Conservation (phyloP, 2,329 filamentous ascomycete species). For the Ascochyta fabae region DNA sequence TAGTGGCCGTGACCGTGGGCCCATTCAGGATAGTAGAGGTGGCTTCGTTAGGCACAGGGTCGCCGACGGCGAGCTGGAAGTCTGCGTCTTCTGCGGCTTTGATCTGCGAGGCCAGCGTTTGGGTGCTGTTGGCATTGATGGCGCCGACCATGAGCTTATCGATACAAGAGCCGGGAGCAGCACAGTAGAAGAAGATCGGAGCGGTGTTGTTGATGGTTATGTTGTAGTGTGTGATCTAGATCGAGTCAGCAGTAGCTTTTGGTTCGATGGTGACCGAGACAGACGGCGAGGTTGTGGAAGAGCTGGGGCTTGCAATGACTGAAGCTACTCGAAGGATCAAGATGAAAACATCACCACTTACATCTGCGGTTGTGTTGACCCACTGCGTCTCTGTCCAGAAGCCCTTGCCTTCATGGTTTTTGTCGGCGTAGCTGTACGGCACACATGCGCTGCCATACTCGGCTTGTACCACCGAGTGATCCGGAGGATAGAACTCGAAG, state of each 20-base stretch:
- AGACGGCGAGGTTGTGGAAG: background rate
- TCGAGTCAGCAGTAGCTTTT: slow-evolving; percentile 4
- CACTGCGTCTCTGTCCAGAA: slow-evolving; percentile 43
- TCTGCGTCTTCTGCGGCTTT: slow-evolving; percentile 30
- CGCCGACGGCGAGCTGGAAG: slow-evolving; percentile 47
- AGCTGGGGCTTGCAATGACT: background rate
- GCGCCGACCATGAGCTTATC: slow-evolving; percentile 75
- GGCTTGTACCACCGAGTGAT: slow-evolving; percentile 53
- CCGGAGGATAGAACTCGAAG: slow-evolving; percentile 50
- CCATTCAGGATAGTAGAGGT: slow-evolving; percentile 19
- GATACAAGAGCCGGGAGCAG: slow-evolving; percentile 69
- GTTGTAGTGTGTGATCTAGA: slow-evolving; percentile 39
- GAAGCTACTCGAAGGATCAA: no score
- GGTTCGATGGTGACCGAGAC: background rate
- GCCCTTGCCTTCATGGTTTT: slow-evolving; percentile 29
- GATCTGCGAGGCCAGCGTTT: slow-evolving; percentile 39
- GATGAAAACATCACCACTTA: slow-evolving; percentile 19
- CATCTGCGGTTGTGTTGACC: slow-evolving; percentile 34
- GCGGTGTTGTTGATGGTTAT: slow-evolving; percentile 45
- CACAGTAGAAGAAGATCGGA: slow-evolving; percentile 50
- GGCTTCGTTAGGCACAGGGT: slow-evolving; percentile 50
- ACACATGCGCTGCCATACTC: slow-evolving; percentile 50
- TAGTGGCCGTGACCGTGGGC: slow-evolving; percentile 20
- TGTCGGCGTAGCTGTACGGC: slow-evolving; percentile 45
- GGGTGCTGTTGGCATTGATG: slow-evolving; percentile 65